Percentiles rank a stretch among this genome's conserved stretches.
Conservation (phyloP, 805 yeast species). For the Candida khao-thaluensis region DNA sequence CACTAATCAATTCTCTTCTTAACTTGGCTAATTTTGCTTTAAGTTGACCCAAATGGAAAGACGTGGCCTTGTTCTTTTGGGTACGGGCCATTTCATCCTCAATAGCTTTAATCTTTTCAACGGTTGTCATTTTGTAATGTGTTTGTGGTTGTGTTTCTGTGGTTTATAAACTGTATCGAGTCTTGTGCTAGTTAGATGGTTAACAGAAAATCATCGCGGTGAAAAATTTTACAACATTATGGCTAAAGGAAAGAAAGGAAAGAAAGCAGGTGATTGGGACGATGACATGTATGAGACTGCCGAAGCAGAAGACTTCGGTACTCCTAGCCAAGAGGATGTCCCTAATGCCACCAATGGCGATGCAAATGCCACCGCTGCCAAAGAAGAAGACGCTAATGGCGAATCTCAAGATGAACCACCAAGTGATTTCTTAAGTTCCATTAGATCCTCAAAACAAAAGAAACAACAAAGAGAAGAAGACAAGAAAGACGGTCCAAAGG, state of each 20-base stretch:
- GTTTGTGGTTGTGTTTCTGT: background rate
- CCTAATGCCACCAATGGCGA: constrained; percentile 23
- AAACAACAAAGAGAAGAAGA: constrained; percentile 57
- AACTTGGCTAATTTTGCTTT: constrained; percentile 95
- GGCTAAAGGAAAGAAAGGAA: constrained; percentile 60
- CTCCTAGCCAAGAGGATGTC: constrained; percentile 40
- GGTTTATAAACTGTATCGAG: background rate
- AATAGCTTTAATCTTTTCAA: constrained; percentile 72
- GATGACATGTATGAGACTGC: constrained; percentile 43
- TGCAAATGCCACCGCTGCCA: constrained; percentile 26
- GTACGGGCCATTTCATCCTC: constrained; percentile 98
- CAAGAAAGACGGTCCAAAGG: constrained; percentile 59
- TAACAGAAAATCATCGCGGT: constrained; percentile 5
- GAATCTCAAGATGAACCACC: constrained; percentile 1
- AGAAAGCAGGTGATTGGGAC: constrained; percentile 76
- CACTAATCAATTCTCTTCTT: constrained; percentile 79
- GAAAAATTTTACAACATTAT: constrained; percentile 23
- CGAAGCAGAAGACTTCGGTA: constrained; percentile 22
- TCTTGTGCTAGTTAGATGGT: background rate
- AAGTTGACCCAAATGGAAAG: constrained; percentile 94
- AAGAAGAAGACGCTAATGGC: background rate
- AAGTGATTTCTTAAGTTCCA: constrained; percentile 78
- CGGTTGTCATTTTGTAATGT: constrained; percentile 38
- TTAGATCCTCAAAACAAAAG: constrained; percentile 76
- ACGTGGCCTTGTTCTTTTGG: constrained; percentile 97